Base-by-base conservation (phyloP, 257 asterid species). In the Voacanga thouarsii region DNA sequence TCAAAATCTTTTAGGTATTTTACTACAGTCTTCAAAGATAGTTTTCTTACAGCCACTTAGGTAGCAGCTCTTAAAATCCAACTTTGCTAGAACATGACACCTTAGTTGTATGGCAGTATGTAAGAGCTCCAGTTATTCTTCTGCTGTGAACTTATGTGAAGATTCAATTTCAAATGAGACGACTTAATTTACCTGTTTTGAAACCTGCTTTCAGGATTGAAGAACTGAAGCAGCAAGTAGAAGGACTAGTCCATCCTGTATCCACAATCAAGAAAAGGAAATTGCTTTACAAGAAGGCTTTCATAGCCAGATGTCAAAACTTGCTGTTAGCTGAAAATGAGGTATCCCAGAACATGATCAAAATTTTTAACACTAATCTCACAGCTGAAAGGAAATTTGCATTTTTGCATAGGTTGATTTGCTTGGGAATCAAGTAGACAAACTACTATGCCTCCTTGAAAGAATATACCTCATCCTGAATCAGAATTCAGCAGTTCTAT, bases 401-500 rank as follows among this genome's bases (percentile, higher is more conserved):
- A 45, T 63, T 77, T 71, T 11, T 21, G 12, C 74, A 72, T 78
- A 92, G 97, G 98, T 94, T 68, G 96, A 94, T 89, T 79, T 90
- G 78, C 93, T 92, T 10, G 98, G 95, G 30, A 89, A 94, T 87
- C 91, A 92, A 72, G 98, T 90, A 77, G 96, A 92, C 28, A 70
- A 83, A 63, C 96, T 89, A 33, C 57, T 85, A 39, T 66, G 72
- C 39, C 86, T 92, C 68, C 92, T 94, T 30, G 84, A 90, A 81
- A 89, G 77, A 55, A 80, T 90, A 86, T 87, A 89, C 78, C 16
- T 75, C 15, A 81, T 78, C 72, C 77, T 93, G 41, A 76, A 82
- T 72, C 86, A 71, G 78, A 85, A 93, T 74, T 89, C 94, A 12
- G 47, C 79, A 15, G 74, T 75, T 79, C 72, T 93, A 50, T 84